A percentile compares a stretch with the other conserved stretches of the same genome.
These are phyloP conservation scores for Clarireedia paspali DNA, from an alignment of 2,329 filamentous ascomycete genomes.

Conservation along the genomic window DNA sequence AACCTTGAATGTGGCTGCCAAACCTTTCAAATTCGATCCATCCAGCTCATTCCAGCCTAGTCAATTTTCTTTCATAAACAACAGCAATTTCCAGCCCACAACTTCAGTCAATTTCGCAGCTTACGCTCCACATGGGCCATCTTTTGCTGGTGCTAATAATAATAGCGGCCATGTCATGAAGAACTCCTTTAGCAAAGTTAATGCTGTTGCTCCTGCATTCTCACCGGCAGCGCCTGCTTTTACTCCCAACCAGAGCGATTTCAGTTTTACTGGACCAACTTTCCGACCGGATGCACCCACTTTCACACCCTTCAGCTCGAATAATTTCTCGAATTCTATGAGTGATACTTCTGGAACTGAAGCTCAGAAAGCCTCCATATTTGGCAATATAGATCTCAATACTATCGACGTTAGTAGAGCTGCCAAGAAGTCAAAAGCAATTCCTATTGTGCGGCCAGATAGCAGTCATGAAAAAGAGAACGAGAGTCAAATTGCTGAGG, in stretches of 20 bases:
- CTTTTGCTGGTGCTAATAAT: slow-evolving; percentile 30
- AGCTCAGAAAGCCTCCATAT: slow-evolving; percentile 45
- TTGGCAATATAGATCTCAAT: slow-evolving; percentile 60
- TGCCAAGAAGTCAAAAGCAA: slow-evolving; percentile 68
- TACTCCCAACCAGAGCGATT: slow-evolving; percentile 56
- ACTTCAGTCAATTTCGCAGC: slow-evolving; percentile 14
- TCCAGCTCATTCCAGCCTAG: slow-evolving; percentile 40
- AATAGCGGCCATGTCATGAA: slow-evolving; percentile 24
- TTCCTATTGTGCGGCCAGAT: slow-evolving; percentile 68
- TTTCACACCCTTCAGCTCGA: slow-evolving; percentile 55
- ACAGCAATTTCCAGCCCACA: slow-evolving; percentile 37
- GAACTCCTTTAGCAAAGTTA: slow-evolving; percentile 45
- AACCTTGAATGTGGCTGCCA: slow-evolving; percentile 80
- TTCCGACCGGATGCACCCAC: slow-evolving; percentile 71
- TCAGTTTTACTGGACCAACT: slow-evolving; percentile 62
- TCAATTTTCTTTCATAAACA: slow-evolving; percentile 43
- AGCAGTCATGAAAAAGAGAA: slow-evolving; percentile 38
- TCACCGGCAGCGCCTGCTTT: slow-evolving; percentile 40
- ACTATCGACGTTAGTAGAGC: slow-evolving; percentile 56
- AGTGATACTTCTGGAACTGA: slow-evolving; percentile 40
- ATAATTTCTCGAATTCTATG: slow-evolving; percentile 38
- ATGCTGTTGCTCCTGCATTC: slow-evolving; percentile 50
- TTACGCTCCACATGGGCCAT: slow-evolving; percentile 22
- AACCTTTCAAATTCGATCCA: slow-evolving; percentile 74
- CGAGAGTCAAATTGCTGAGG: slow-evolving; percentile 38